These are phyloP conservation scores for Tothia fuscella DNA, from an alignment of 2,329 filamentous ascomycete genomes.

Conservation along the genomic window DNA sequence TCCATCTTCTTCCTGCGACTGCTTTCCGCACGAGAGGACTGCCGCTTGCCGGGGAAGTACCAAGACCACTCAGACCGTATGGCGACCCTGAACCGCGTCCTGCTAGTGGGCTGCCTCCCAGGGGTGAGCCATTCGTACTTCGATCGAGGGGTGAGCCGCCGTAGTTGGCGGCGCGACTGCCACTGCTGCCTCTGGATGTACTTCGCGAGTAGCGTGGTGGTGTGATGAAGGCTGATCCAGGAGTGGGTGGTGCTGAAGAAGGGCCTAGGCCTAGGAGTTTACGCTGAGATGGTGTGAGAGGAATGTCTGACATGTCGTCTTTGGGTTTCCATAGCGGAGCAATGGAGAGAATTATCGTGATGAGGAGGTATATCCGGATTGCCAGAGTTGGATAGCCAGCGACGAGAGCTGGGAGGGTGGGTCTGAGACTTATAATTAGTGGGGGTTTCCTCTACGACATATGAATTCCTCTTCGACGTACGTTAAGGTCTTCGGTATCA, in stretches of 20 bases:
- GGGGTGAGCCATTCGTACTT: neutral
- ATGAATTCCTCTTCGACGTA: neutral
- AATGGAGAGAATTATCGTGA: slow-evolving; percentile 59
- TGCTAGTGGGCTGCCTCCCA: neutral
- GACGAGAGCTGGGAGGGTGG: neutral
- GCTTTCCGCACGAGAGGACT: slow-evolving; percentile 9
- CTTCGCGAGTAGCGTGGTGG: slow-evolving; percentile 79
- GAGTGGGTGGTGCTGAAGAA: slow-evolving; percentile 47
- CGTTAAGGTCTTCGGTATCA: neutral
- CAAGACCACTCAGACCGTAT: slow-evolving; percentile 4
- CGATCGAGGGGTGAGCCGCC: slow-evolving; percentile 13
- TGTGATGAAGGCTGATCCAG: slow-evolving; percentile 64
- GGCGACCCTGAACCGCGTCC: slow-evolving; percentile 1
- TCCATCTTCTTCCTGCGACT: slow-evolving; percentile 5
- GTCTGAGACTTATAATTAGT: neutral
- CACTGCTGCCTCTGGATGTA: slow-evolving; percentile 49
- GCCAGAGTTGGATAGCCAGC: slow-evolving; percentile 16
- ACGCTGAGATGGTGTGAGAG: slow-evolving; percentile 81
- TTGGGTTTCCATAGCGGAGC: slow-evolving; percentile 58
- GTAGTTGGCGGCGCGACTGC: slow-evolving; percentile 29
- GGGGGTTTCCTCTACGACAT: neutral
- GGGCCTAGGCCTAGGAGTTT: slow-evolving; percentile 71
- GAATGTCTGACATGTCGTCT: slow-evolving; percentile 78
- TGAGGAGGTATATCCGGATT: slow-evolving; percentile 26
- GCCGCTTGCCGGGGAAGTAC: slow-evolving; percentile 6